Evolutionary conservation across 169 alveolate genomes (phyloP).

Genomic region (Perkinsus marinus): DNA sequence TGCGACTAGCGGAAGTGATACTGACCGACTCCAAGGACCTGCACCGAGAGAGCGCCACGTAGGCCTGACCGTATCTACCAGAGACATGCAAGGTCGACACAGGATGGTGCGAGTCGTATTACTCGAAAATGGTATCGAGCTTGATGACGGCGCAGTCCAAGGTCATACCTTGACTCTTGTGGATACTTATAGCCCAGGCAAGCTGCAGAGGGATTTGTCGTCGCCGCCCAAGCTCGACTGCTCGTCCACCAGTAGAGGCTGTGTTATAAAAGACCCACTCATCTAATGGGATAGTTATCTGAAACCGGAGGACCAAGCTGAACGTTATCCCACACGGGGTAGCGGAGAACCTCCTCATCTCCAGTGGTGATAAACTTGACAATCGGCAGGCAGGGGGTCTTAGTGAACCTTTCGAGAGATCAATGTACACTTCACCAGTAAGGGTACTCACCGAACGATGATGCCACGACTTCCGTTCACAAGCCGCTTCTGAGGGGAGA

Average conservation of each 20-base stretch:
- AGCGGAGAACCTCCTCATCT: neutral
- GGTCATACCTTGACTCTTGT: neutral
- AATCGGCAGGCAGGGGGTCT: neutral
- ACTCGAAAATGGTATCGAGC: neutral
- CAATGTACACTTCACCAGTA: neutral
- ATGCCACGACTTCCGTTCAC: neutral
- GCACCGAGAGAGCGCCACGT: neutral
- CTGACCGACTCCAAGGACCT: neutral
- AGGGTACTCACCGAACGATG: neutral
- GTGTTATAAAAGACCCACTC: neutral
- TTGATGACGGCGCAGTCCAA: neutral
- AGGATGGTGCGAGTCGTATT: neutral
- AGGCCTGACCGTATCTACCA: neutral
- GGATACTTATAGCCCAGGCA: neutral
- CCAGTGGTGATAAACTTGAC: neutral
- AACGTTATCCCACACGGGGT: too few species aligned
- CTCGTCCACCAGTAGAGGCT: neutral
- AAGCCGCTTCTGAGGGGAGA: neutral
- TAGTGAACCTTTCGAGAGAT: neutral
- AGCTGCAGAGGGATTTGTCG: neutral
- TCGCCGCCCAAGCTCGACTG: neutral
- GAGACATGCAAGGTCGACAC: neutral
- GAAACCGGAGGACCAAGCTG: neutral
- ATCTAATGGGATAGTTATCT: neutral
- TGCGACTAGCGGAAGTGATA: neutral